phyloP scores from a whole-genome alignment of 257 asterid species.

The Nicotiana attenuata region DNA sequence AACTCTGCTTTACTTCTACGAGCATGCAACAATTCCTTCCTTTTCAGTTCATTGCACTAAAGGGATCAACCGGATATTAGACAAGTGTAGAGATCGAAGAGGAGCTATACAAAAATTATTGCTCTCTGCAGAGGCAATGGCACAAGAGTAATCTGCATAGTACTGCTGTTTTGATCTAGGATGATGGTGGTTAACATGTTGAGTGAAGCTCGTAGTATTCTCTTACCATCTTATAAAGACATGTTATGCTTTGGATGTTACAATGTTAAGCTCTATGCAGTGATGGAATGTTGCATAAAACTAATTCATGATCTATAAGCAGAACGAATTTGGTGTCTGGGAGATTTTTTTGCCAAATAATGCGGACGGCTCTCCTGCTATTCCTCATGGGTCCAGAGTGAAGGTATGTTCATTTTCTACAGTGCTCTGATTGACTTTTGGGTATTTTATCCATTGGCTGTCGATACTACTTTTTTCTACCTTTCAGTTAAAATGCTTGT shows the following conservation, averaged over 20 bases:
- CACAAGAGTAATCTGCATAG: no score
- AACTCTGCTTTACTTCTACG: neutral
- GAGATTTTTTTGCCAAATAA: constrained; percentile 92
- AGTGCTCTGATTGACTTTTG: neutral
- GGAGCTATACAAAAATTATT: no score
- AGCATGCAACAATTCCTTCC: no score
- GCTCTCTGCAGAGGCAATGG: no score
- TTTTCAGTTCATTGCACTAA: no score
- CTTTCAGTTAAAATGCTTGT: neutral
- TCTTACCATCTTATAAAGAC: neutral
- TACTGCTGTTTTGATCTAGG: no score
- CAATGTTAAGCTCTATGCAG: neutral
- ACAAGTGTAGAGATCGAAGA: no score
- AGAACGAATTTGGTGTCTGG: constrained; percentile 98
- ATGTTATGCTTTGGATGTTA: neutral
- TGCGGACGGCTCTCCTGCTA: constrained; percentile 90
- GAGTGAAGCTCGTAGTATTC: no score
- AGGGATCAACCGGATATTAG: no score
- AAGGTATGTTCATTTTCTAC: constrained; percentile 47
- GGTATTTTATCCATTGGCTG: neutral
- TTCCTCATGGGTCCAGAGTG: constrained; percentile 93
- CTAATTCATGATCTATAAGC: constrained; percentile 28
- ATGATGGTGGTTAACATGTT: no score
- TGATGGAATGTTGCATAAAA: constrained; percentile 8
- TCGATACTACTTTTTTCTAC: neutral